phyloP scores from a whole-genome alignment of 768 basidiomycete genomes.

The Exsudoporus frostii region DNA sequence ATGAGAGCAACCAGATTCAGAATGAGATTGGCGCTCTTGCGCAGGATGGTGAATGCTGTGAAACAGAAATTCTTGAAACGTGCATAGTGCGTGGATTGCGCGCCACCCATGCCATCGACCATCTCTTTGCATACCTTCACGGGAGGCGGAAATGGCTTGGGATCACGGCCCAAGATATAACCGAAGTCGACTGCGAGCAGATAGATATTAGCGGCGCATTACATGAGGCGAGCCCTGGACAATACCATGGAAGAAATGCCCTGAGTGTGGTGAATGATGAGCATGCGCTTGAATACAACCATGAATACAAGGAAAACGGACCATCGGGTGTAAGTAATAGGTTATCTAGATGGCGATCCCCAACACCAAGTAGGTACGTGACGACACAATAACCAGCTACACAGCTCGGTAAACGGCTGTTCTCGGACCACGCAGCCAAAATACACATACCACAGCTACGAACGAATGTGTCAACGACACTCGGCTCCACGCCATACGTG shows the following conservation, averaged over 20 bases:
- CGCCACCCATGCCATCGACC: conserved; percentile 99
- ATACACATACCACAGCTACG: conserved; percentile 83
- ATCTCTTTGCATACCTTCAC: conserved; percentile 99
- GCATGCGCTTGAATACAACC: neutral
- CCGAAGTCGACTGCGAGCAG: conserved; percentile 83
- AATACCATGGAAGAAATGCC: conserved; percentile 95
- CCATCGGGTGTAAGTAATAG: conserved; percentile 90
- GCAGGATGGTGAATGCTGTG: conserved; percentile 94
- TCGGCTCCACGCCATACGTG: conserved; percentile 91
- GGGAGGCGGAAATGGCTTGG: conserved; percentile 95
- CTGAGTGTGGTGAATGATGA: conserved; percentile 31
- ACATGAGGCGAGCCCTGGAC: neutral
- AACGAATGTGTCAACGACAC: conserved; percentile 94
- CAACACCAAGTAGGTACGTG: conserved; percentile 93
- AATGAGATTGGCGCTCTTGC: conserved; percentile 96
- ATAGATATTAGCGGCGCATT: conserved; percentile 8
- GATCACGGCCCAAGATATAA: conserved; percentile 95
- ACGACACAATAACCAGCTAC: conserved; percentile 97
- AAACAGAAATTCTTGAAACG: conserved; percentile 97
- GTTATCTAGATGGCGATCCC: conserved; percentile 96
- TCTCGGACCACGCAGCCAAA: neutral
- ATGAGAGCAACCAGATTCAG: conserved; percentile 94
- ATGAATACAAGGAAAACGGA: conserved; percentile 26
- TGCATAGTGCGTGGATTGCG: conserved; percentile 89
- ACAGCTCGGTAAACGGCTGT: conserved; percentile 14